Evolutionary conservation across 1,284 basidiomycete species (phyloP).

Genomic region (Flammula alnicola): DNA sequence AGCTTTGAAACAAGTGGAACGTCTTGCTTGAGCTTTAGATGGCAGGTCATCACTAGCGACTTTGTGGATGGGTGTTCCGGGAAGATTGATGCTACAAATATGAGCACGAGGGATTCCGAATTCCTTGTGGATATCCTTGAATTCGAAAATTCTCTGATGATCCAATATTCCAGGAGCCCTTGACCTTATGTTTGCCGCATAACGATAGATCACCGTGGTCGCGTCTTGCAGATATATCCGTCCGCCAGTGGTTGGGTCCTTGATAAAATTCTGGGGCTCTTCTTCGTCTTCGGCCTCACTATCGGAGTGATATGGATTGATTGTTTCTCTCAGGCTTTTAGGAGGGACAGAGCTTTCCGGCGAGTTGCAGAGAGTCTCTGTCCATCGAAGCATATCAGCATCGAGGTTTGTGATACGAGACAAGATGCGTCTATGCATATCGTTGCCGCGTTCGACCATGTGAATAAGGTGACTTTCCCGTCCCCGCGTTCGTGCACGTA

Average conservation of each 20-base stretch:
- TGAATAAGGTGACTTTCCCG: conserved; percentile 59
- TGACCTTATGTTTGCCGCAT: conserved; percentile 35
- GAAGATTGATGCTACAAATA: conserved; percentile 56
- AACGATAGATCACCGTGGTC: conserved; percentile 56
- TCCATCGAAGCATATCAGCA: conserved; percentile 49
- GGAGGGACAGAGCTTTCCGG: conserved; percentile 52
- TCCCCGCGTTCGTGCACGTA: conserved; percentile 49
- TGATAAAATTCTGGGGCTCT: conserved; percentile 38
- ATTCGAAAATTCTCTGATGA: conserved; percentile 47
- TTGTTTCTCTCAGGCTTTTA: conserved; percentile 42
- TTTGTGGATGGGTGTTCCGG: conserved; percentile 42
- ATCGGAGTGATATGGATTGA: conserved; percentile 49
- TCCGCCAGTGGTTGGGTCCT: conserved; percentile 62
- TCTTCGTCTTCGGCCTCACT: conserved; percentile 47
- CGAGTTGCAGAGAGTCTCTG: conserved; percentile 42
- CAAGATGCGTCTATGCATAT: conserved; percentile 56
- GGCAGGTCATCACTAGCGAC: conserved; percentile 49
- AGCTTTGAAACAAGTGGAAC: conserved; percentile 57
- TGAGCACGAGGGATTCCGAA: conserved; percentile 32
- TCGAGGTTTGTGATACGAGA: conserved; percentile 37
- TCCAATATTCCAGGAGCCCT: conserved; percentile 20
- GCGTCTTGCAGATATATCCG: conserved; percentile 60
- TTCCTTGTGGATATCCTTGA: conserved; percentile 34
- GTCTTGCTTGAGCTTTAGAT: conserved; percentile 57
- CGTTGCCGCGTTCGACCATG: conserved; percentile 63